Percentiles rank a stretch among this genome's conserved stretches.
Evolutionary conservation across 208 protist species (phyloP).

Genomic region (Crithidia sp.): DNA sequence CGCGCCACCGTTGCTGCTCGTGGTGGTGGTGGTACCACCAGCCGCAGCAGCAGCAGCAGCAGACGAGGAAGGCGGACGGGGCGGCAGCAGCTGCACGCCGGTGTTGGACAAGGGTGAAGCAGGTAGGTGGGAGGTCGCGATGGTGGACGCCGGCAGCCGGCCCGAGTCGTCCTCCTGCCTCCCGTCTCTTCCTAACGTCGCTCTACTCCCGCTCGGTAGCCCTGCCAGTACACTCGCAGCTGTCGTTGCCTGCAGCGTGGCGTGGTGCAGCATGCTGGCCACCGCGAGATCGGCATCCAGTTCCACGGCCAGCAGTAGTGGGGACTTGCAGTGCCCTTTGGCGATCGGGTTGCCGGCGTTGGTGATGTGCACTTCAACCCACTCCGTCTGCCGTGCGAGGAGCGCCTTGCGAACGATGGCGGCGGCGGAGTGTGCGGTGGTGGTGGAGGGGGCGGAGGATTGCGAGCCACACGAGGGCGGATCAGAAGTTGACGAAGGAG

Average conservation of each 20-base stretch:
- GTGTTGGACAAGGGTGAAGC: background rate
- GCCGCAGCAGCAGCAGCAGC: background rate
- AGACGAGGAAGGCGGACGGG: background rate
- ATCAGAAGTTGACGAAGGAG: background rate
- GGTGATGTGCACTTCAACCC: slow-evolving; percentile 42
- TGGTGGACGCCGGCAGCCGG: background rate
- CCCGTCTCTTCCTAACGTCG: background rate
- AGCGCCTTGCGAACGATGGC: background rate
- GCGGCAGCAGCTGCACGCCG: background rate
- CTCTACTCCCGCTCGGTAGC: background rate
- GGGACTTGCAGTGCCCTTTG: slow-evolving; percentile 35
- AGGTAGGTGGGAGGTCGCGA: background rate
- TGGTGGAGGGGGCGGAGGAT: too few relatives aligned
- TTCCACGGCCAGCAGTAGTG: slow-evolving; percentile 43
- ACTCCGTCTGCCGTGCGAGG: slow-evolving; percentile 8
- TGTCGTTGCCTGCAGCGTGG: slow-evolving; percentile 21
- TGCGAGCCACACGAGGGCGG: too few relatives aligned
- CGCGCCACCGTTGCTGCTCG: too few relatives aligned
- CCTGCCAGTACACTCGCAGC: slow-evolving; percentile 8
- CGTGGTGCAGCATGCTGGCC: slow-evolving; percentile 40
- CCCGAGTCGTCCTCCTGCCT: background rate
- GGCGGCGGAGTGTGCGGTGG: background rate
- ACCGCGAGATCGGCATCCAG: slow-evolving; percentile 35
- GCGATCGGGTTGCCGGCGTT: slow-evolving; percentile 36
- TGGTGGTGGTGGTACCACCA: background rate